Evolutionary conservation across 805 yeast species (phyloP).

Genomic region (Ogataea parapolymorpha): DNA sequence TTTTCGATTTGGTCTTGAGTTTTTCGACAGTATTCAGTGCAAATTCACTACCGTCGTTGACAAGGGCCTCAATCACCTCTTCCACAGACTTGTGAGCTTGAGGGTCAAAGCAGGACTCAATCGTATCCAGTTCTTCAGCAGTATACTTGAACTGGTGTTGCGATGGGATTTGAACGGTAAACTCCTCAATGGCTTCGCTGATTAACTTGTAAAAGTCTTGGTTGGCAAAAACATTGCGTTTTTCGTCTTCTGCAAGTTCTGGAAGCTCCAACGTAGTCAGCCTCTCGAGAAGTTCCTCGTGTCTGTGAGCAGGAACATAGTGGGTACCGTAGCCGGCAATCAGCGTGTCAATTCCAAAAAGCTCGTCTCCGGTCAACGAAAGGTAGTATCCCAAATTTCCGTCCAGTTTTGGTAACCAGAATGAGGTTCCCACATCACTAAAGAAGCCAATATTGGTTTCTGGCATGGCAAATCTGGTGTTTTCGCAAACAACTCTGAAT

Average conservation of each 20-base stretch:
- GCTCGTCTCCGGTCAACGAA: conserved; percentile 79
- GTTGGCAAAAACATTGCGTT: conserved; percentile 18
- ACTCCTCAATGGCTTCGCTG: conserved; percentile 75
- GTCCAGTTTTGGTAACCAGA: conserved; percentile 79
- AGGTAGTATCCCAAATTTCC: conserved; percentile 81
- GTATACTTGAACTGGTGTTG: conserved; percentile 58
- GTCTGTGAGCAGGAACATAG: conserved; percentile 65
- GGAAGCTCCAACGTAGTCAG: conserved; percentile 53
- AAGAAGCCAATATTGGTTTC: conserved; percentile 95
- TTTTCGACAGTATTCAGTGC: conserved; percentile 56
- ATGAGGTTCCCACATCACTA: conserved; percentile 94
- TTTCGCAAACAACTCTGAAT: conserved; percentile 89
- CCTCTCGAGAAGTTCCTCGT: conserved; percentile 60
- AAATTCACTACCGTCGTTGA: conserved; percentile 58
- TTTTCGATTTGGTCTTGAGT: conserved; percentile 65
- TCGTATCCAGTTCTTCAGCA: conserved; percentile 52
- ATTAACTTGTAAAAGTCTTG: conserved; percentile 50
- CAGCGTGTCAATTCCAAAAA: conserved; percentile 78
- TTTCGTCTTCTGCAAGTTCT: conserved; percentile 18
- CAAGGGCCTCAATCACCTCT: conserved; percentile 52
- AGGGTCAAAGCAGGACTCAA: conserved; percentile 65
- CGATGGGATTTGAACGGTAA: conserved; percentile 61
- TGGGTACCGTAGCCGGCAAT: conserved; percentile 88
- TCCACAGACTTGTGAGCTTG: conserved; percentile 42
- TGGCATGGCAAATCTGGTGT: conserved; percentile 94